These are phyloP conservation scores for Rhynchospora pubera DNA, from an alignment of 176 grass and related monocot species.

Conservation along the genomic window DNA sequence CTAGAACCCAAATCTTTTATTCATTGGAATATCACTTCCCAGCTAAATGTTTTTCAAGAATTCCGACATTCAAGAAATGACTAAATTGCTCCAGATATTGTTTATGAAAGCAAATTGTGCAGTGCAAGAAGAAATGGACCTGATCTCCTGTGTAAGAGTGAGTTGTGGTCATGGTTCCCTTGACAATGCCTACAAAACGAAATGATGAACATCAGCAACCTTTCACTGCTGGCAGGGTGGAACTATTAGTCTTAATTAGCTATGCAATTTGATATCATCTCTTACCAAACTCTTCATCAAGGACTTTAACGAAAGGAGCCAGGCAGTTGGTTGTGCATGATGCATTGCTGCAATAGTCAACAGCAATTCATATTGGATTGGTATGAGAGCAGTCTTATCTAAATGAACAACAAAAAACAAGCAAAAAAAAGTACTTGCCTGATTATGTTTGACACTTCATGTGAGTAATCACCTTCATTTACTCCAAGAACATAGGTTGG, in stretches of 20 bases:
- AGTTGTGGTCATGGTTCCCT: constrained; percentile 98
- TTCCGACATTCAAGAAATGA: neutral
- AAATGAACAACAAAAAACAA: too few relatives aligned
- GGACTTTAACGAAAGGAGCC: constrained; percentile 88
- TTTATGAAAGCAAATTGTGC: neutral
- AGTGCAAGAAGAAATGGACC: constrained; percentile 29
- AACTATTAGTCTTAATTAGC: neutral
- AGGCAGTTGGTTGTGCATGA: constrained; percentile 99
- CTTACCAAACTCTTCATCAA: constrained; percentile 92
- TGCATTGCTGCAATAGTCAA: constrained; percentile 60
- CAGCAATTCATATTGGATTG: neutral
- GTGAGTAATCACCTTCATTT: constrained; percentile 86
- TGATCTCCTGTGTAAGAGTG: constrained; percentile 98
- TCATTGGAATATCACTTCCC: neutral
- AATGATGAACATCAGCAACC: neutral
- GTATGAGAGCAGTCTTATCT: neutral
- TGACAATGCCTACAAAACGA: constrained; percentile 54
- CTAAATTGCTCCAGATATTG: neutral
- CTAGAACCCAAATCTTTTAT: neutral
- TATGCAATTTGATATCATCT: neutral
- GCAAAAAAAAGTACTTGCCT: constrained; percentile 34
- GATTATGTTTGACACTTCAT: constrained; percentile 70
- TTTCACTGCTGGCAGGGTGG: neutral
- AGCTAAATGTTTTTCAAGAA: neutral
- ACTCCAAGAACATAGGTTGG: constrained; percentile 91